Percentiles rank a stretch among this genome's conserved stretches.
Conservation (phyloP, 2,329 filamentous ascomycete genomes). For the Stylonectria norvegica region DNA sequence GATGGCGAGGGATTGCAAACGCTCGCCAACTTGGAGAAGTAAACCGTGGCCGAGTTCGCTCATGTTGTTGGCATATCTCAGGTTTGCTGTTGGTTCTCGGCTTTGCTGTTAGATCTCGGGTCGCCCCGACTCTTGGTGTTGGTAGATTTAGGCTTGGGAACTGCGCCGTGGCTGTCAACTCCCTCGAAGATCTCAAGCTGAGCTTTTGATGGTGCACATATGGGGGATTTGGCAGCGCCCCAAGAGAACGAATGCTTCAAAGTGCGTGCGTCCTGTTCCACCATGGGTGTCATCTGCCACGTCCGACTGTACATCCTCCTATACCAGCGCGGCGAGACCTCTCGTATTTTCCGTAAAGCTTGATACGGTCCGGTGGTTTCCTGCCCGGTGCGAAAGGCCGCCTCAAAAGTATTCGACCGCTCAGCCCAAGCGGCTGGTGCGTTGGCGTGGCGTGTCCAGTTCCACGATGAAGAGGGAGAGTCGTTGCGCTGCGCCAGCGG, state of each 20-base stretch:
- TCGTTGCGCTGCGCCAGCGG: neutral
- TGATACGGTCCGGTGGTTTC: constrained; percentile 38
- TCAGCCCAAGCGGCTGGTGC: constrained; percentile 39
- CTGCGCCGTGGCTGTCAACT: constrained; percentile 32
- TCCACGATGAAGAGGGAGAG: constrained; percentile 25
- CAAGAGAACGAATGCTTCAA: constrained; percentile 41
- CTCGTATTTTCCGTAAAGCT: constrained; percentile 29
- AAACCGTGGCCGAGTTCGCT: constrained; percentile 1
- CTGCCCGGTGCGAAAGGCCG: constrained; percentile 34
- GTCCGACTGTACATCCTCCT: constrained; percentile 45
- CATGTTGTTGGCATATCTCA: neutral
- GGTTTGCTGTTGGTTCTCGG: neutral
- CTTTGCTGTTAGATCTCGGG: no score
- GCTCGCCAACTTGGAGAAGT: constrained; percentile 48
- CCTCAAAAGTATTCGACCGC: constrained; percentile 31
- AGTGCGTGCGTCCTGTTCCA: constrained; percentile 34
- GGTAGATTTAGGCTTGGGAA: constrained; percentile 3
- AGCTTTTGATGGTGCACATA: constrained; percentile 29
- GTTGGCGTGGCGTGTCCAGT: constrained; percentile 43
- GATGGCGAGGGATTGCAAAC: constrained; percentile 62
- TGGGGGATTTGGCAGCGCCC: constrained; percentile 36
- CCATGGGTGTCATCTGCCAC: constrained; percentile 44
- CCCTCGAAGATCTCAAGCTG: constrained; percentile 49
- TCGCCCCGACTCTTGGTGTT: no score
- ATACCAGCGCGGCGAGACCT: constrained; percentile 40